Percentiles rank a stretch among this genome's conserved stretches.
Evolutionary conservation across 2,329 filamentous ascomycete genomes (phyloP).

Genomic region (Penicillium sp.): DNA sequence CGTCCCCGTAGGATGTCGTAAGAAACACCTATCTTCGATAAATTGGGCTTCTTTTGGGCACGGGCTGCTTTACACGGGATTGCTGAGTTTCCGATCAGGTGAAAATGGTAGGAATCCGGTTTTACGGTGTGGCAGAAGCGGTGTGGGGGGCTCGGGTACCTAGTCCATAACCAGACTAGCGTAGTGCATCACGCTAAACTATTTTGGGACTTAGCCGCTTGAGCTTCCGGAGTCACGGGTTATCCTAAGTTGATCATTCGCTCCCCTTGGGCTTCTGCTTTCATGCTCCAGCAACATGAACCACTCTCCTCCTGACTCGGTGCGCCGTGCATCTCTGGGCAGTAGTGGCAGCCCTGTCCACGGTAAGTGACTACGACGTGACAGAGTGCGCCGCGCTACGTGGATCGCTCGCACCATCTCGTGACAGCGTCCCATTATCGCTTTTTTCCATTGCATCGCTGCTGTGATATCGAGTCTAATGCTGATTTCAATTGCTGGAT

Average conservation of each 20-base stretch:
- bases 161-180: slow-evolving; percentile 27
- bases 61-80: no score
- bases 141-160: slow-evolving; percentile 38
- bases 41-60: no score
- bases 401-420: slow-evolving; percentile 5
- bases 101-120: no score
- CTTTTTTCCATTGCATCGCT: background rate
- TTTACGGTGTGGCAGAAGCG: no score
- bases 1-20: no score
- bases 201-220: slow-evolving; percentile 29
- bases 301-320: slow-evolving; percentile 30
- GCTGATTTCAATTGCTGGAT: slow-evolving; percentile 4
- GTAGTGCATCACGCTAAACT: slow-evolving; percentile 16
- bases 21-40: no score
- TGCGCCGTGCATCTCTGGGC: slow-evolving; percentile 34
- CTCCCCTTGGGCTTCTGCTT: slow-evolving; percentile 7
- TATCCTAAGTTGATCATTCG: slow-evolving; percentile 23
- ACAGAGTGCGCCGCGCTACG: slow-evolving; percentile 4
- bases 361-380: slow-evolving; percentile 31
- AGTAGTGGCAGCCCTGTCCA: slow-evolving; percentile 35
- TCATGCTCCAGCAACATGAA: slow-evolving; percentile 33
- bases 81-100: no score
- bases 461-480: background rate
- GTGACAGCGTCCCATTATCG: slow-evolving; percentile 3
- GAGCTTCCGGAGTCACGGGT: slow-evolving; percentile 36